phyloP scores from a whole-genome alignment of 208 protist species.

The Borovskyia barvae region DNA sequence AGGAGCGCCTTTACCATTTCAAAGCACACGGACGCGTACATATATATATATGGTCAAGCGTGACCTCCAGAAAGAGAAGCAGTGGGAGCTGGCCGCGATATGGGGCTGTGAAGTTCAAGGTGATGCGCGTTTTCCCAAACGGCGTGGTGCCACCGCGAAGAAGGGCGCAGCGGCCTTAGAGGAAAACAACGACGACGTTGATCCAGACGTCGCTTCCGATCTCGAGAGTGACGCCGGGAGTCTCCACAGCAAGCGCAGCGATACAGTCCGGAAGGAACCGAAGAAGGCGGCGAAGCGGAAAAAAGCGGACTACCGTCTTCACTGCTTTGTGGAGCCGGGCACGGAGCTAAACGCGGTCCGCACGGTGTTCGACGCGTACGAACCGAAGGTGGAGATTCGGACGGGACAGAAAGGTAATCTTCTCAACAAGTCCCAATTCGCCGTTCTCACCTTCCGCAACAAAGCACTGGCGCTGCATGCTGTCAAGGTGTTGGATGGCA shows the following conservation, averaged over 20 bases:
- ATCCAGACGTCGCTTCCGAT: conserved; percentile 41
- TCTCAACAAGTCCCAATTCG: conserved; percentile 88
- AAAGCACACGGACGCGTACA: neutral
- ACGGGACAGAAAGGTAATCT: conserved; percentile 84
- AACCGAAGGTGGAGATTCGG: conserved; percentile 78
- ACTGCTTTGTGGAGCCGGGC: conserved; percentile 90
- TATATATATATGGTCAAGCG: conserved; percentile 49
- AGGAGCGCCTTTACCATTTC: no score
- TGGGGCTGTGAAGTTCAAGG: conserved; percentile 83
- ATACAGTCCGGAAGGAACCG: conserved; percentile 17
- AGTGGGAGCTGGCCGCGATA: conserved; percentile 84
- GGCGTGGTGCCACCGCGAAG: conserved; percentile 41
- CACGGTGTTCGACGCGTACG: conserved; percentile 82
- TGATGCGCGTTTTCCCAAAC: conserved; percentile 63
- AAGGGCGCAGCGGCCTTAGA: conserved; percentile 6
- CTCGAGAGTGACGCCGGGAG: conserved; percentile 39
- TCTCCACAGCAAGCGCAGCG: conserved; percentile 25
- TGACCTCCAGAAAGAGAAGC: conserved; percentile 83
- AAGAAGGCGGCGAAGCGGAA: conserved; percentile 36
- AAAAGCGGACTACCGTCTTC: conserved; percentile 59
- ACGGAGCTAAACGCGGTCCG: conserved; percentile 81
- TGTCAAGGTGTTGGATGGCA: conserved; percentile 74
- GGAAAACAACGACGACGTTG: conserved; percentile 32
- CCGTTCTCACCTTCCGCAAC: conserved; percentile 88
- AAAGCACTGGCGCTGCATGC: conserved; percentile 83